Base-by-base conservation (phyloP, 1,284 basidiomycete genomes). In the Puccinia sorghi region DNA sequence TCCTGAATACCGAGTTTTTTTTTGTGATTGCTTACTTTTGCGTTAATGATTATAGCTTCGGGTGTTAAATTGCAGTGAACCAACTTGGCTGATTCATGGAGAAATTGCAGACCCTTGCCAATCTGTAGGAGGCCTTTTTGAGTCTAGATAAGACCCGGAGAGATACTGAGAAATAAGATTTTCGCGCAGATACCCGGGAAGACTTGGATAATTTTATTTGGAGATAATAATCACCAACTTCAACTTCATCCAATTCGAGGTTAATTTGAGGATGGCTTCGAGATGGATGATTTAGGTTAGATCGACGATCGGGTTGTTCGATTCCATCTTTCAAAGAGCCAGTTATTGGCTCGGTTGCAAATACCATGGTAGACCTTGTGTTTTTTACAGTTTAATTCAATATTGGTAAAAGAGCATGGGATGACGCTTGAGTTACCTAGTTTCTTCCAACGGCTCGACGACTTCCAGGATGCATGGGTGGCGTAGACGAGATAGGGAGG, bases 391-490 rank as follows among this genome's bases (percentile, higher is more conserved):
- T 22, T 39, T 50, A 48, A 37, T 32, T 59, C 2, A 11, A 32
- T 41, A 20, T 27, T 63, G 32, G 22, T 50, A 48, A 57, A 7
- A 20, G 25, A 22, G 22, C 43, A 27, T 61, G 9, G 13, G 56
- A 56, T n/a, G 32, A 8, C 27, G 25, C 56, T 73, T n/a, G 20
- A 41, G 17, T 13, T 63, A 84, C 79, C 94, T 88, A 0, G 94
- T 92, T 84, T 99, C 96, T 85, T 98, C 95, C 61, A 97, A 86
- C n/a, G 96, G 95, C 85, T 99, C 96, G 37, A 97, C 94, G 89
- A 98, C 93, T 86, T 99, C 96, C 89, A 99, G 87, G 76, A 99
- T 90, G 81, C 92, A 96, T 2, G 96, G 96, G 86, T 99, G 97
- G 32, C 96, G 88, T 63, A 99, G 86, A 80, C 91, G 89, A 27